Conservation (phyloP, 2,329 filamentous ascomycete species). For the Cladobotryum mycophilum region DNA sequence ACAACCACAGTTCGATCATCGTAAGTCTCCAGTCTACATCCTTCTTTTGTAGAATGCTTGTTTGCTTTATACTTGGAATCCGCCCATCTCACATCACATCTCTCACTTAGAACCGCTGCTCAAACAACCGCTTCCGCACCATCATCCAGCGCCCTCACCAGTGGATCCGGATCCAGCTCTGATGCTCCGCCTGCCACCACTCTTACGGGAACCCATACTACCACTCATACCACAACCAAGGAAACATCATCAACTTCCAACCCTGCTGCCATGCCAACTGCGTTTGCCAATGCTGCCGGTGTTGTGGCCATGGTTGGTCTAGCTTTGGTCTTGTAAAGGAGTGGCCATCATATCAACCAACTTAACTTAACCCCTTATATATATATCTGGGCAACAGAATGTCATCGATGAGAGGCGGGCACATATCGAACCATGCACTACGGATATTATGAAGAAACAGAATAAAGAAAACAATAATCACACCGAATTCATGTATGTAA, state of each 20-base stretch:
- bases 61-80: neutral
- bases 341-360: neutral
- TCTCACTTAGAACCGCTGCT: neutral
- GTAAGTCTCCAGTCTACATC: neutral
- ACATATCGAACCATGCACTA: too few species aligned
- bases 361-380: too few species aligned
- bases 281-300: constrained; percentile 15
- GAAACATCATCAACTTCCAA: constrained; percentile 12
- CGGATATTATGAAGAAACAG: neutral
- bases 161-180: neutral
- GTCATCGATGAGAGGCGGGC: too few species aligned
- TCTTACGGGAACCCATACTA: constrained; percentile 1
- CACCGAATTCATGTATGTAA: neutral
- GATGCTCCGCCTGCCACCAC: neutral
- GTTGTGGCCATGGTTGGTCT: constrained; percentile 18
- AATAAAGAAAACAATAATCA: neutral
- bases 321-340: constrained; percentile 13
- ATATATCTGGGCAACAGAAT: too few species aligned
- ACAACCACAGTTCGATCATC: neutral
- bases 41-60: neutral
- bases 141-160: neutral
- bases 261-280: constrained; percentile 17
- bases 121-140: neutral
- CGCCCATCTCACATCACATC: neutral
- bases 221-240: neutral